Base-by-base conservation (phyloP, 371 early-diverging fungal genomes). In the Mucor plumbeus region DNA sequence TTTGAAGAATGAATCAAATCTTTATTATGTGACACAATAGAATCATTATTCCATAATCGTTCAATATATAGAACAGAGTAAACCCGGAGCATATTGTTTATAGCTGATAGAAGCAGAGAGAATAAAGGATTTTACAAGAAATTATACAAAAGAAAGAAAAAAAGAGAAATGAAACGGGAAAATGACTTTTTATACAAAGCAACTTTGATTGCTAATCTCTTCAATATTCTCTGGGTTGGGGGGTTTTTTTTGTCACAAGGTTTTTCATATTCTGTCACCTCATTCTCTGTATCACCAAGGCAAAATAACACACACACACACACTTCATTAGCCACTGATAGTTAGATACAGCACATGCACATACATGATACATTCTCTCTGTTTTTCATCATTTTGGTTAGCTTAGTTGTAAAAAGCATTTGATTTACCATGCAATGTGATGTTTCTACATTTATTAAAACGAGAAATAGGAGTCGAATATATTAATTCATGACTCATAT, bases 1-100 rank as follows among this genome's bases (percentile, higher is more conserved):
- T 21, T 34, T 21, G 43, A 21, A 7, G 58, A 57, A 36, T 15
- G 44, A 3, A 47, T 58, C 14, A 41, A 35, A n/a, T 58, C n/a
- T 7, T 43, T 44, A 4, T 47, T 36, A 31, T 56, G 38, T 5
- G 62, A 47, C 8, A 35, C 34, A 50, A 6, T 9, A 40, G 44
- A 17, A 35, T 38, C 47, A 10, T 55, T 33, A 26, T 56, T 63
- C 72, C 72, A 72, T 58, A 72, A 44, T 10, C 53, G 44, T 47
- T 72, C 68, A 26, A 61, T 72, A 31, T 64, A 68, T 19, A 72
- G 21, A 11, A 72, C 43, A 38, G 64, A 67, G 31, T 68, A 63
- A n/a, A 72, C 61, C 43, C 72, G 68, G 57, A 72, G 65, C 72
- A 72, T 72, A 4, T 48, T 57, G 14, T 58, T 17, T 26, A n/a